A percentile compares a stretch with the other conserved stretches of the same genome.
phyloP scores from a whole-genome alignment of 441 rosid genomes.

The Daphne laureola region DNA sequence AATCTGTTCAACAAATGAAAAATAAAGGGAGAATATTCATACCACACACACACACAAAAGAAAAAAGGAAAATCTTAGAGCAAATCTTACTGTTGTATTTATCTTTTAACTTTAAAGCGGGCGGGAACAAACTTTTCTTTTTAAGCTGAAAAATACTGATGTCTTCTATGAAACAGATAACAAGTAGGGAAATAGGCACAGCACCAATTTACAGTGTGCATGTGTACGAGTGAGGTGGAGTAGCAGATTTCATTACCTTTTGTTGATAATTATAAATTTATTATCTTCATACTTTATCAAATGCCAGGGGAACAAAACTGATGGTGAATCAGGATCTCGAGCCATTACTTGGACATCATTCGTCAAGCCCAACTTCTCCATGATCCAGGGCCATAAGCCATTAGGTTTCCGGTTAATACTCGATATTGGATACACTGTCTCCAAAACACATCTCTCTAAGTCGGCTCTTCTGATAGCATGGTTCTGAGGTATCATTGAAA shows the following conservation, averaged over 20 bases:
- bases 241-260: constrained; percentile 39
- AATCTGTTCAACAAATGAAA: no score
- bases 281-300: constrained; percentile 46
- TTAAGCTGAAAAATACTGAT: no score
- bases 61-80: no score
- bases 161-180: no score
- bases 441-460: constrained; percentile 65
- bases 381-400: constrained; percentile 67
- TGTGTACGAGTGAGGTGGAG: background rate
- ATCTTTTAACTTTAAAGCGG: no score
- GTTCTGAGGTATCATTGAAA: constrained; percentile 34
- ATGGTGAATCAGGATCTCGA: constrained; percentile 34
- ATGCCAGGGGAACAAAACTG: constrained; percentile 82
- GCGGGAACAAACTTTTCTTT: no score
- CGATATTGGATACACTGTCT: constrained; percentile 71
- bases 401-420: constrained; percentile 27
- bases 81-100: no score
- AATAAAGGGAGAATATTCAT: no score
- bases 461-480: constrained; percentile 94
- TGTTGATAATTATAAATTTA: constrained; percentile 42
- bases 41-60: no score
- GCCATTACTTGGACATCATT: constrained; percentile 33
- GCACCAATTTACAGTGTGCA: no score
- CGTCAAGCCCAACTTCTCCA: constrained; percentile 48
- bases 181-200: no score